These are phyloP conservation scores for Lentinula edodes DNA, from an alignment of 768 basidiomycete genomes.

Conservation along the genomic window DNA sequence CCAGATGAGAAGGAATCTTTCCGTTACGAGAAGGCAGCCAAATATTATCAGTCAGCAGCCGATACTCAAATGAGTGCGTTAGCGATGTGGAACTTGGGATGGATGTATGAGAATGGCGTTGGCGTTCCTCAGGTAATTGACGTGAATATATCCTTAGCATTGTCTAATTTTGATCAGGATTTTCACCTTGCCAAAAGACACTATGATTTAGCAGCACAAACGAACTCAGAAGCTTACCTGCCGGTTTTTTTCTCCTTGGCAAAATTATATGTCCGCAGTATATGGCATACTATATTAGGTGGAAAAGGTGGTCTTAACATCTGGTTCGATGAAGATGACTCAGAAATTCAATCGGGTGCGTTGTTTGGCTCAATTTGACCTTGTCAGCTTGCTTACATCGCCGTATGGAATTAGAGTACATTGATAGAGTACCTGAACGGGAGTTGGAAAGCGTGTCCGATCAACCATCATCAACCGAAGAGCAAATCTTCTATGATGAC, in stretches of 20 bases:
- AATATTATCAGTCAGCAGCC: conserved; percentile 91
- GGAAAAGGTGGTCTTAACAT: conserved; percentile 63
- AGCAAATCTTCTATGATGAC: conserved; percentile 31
- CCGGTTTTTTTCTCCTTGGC: conserved; percentile 79
- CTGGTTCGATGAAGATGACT: conserved; percentile 55
- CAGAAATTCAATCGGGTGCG: neutral
- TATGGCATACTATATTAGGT: conserved; percentile 78
- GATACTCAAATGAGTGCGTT: conserved; percentile 90
- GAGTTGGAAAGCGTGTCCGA: conserved; percentile 34
- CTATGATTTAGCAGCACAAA: conserved; percentile 87
- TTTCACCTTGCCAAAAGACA: conserved; percentile 95
- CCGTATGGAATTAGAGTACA: conserved; percentile 6
- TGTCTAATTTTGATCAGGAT: conserved; percentile 45
- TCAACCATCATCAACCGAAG: conserved; percentile 26
- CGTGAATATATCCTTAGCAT: neutral
- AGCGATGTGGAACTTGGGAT: conserved; percentile 97
- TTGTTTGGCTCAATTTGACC: conserved; percentile 25
- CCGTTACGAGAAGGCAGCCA: conserved; percentile 85
- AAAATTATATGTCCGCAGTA: conserved; percentile 76
- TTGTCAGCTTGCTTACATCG: neutral
- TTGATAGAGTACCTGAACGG: conserved; percentile 21
- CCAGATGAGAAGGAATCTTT: conserved; percentile 55
- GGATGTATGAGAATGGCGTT: conserved; percentile 98
- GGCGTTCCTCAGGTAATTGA: conserved; percentile 79
- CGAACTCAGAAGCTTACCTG: conserved; percentile 83